Conservation (phyloP, 441 rosid species). For the Lepidium campestre region DNA sequence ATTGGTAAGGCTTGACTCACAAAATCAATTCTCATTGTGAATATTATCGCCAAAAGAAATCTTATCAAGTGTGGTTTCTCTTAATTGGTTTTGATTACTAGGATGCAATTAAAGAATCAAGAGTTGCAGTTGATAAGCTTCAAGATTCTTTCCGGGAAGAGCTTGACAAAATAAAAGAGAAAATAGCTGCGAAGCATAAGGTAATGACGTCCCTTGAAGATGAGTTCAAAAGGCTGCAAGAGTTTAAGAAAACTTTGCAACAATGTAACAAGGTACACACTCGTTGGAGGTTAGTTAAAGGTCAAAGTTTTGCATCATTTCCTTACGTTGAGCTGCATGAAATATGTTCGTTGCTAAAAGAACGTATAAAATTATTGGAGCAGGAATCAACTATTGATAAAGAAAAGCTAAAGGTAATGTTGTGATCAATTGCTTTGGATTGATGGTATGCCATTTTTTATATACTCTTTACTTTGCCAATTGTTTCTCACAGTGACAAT, state of each 20-base stretch:
- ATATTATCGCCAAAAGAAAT: neutral
- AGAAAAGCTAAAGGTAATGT: slow-evolving; percentile 72
- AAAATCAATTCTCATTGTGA: neutral
- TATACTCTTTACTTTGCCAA: slow-evolving; percentile 5
- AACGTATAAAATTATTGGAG: slow-evolving; percentile 59
- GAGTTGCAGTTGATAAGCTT: slow-evolving; percentile 55
- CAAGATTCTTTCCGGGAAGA: slow-evolving; percentile 62
- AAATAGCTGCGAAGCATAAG: slow-evolving; percentile 59
- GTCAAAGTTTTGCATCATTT: neutral
- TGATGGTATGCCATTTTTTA: neutral
- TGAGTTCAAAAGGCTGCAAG: slow-evolving; percentile 75
- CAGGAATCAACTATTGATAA: slow-evolving; percentile 62
- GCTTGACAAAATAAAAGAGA: slow-evolving; percentile 70
- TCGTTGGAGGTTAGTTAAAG: slow-evolving; percentile 69
- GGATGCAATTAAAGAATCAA: slow-evolving; percentile 66
- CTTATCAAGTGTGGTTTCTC: neutral
- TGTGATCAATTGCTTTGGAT: neutral
- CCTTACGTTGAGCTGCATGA: slow-evolving; percentile 40
- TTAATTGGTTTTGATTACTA: slow-evolving; percentile 23
- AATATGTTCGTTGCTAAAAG: slow-evolving; percentile 73
- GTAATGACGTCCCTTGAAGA: slow-evolving; percentile 68
- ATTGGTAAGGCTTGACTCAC: slow-evolving; percentile 35
- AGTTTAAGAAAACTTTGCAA: slow-evolving; percentile 74
- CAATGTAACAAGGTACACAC: slow-evolving; percentile 63
- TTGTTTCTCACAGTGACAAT: neutral